Conservation (phyloP, 202 grass and related monocot genomes). For the Cymbopogon flexuosus region DNA sequence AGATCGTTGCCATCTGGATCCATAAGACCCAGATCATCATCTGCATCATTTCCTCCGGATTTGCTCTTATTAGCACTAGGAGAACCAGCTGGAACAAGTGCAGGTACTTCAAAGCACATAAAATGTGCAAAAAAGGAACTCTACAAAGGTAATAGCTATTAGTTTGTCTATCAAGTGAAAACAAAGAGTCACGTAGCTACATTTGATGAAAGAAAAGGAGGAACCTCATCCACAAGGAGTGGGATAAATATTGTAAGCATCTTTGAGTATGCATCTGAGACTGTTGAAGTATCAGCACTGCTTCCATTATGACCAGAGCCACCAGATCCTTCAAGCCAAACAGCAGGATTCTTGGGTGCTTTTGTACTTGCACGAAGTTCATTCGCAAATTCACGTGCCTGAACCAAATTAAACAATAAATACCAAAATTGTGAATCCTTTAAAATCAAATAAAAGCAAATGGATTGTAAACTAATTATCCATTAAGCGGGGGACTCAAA, state of each 20-base stretch:
- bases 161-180: slow-evolving; percentile 19
- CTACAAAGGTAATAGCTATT: slow-evolving; percentile 45
- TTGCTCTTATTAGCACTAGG: slow-evolving; percentile 57
- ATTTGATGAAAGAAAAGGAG: not conserved
- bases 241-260: slow-evolving; percentile 99
- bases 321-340: slow-evolving; percentile 92
- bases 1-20: slow-evolving; percentile 89
- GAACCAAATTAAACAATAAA: slow-evolving; percentile 25
- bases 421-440: not conserved
- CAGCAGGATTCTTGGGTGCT: slow-evolving; percentile 83
- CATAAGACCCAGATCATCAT: slow-evolving; percentile 78
- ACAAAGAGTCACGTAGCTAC: slow-evolving; percentile 7
- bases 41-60: slow-evolving; percentile 45
- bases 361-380: slow-evolving; percentile 98
- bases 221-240: slow-evolving; percentile 97
- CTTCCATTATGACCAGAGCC: slow-evolving; percentile 54
- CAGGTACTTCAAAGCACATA: slow-evolving; percentile 99
- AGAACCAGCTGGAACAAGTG: slow-evolving; percentile 74
- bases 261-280: slow-evolving; percentile 96
- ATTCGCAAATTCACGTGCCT: slow-evolving; percentile 99
- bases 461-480: not conserved
- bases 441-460: not conserved
- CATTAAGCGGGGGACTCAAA: not conserved
- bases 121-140: slow-evolving; percentile 99
- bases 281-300: slow-evolving; percentile 69